Base-by-base conservation (phyloP, 805 yeast genomes). In the Deakozyma indianensis region DNA sequence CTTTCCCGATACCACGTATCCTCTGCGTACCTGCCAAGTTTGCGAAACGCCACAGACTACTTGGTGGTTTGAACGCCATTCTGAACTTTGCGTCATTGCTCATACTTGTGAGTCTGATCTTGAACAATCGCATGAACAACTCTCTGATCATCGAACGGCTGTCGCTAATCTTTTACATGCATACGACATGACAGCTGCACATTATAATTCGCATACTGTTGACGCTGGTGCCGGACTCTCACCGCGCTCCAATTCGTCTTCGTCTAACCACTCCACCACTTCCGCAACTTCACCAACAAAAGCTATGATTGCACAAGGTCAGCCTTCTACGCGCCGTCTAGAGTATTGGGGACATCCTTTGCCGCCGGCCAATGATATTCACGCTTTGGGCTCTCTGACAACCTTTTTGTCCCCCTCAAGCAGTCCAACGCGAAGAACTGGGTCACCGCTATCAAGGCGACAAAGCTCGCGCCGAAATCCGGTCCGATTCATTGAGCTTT, bases 61-160 rank as follows among this genome's bases (percentile, higher is more conserved):
- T 3, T 92, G 98, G 98, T 92, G 94, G 82, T 68, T 92, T 35
- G 98, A 90, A 54, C 73, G 80, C 43, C 99, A 92, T 62, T 80
- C 90, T 1, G 92, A 87, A 56, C 65, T 83, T 42, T 92, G 99
- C 55, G 68, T 83, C 23, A 74, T 84, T 28, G 96, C 88, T 59
- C 95, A 87, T 62, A 74, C 78, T 54, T 75, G 83, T 9, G 87
- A 80, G 56, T 87, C 86, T 52, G 78, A 79, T 27, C 76, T 90
- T 7, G 84, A 82, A 56, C 53, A 70, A 28, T 67, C 78, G 41
- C 95, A 90, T 52, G 97, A 92, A 53, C 68, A 71, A 18, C 66
- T 90, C 2, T 63, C 73, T 2, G 96, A 88, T 45, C 95, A 85
- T 46, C 69, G 73, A 22, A 71, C 69, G 7, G 55, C 74, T 5